These are phyloP conservation scores for Rostrohypoxylon terebratum DNA, from an alignment of 495 filamentous ascomycete genomes.

Conservation along the genomic window DNA sequence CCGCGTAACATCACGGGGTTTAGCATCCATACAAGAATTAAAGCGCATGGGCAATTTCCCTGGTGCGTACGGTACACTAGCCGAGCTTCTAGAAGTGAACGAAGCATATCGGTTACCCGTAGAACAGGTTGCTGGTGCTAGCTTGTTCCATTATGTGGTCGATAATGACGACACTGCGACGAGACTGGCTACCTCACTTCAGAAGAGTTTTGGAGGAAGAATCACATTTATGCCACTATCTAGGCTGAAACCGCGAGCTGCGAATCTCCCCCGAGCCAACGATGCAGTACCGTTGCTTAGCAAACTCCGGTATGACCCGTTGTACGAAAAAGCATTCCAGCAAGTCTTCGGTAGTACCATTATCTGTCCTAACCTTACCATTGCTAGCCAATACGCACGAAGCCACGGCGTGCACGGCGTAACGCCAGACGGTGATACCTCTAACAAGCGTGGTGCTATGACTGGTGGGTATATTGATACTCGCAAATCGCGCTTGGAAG, in stretches of 20 bases:
- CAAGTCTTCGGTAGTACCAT: slow-evolving; percentile 97
- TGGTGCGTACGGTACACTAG: slow-evolving; percentile 92
- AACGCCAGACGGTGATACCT: slow-evolving; percentile 91
- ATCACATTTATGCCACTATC: slow-evolving; percentile 96
- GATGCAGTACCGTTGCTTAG: slow-evolving; percentile 89
- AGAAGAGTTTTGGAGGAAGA: slow-evolving; percentile 83
- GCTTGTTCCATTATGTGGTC: slow-evolving; percentile 96
- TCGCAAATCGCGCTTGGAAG: slow-evolving; percentile 82
- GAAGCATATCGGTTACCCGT: slow-evolving; percentile 91
- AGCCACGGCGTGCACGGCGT: slow-evolving; percentile 92
- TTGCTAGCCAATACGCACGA: slow-evolving; percentile 88
- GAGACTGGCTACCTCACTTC: slow-evolving; percentile 79
- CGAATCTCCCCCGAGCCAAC: slow-evolving; percentile 83
- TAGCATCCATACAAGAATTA: slow-evolving; percentile 82
- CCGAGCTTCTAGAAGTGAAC: slow-evolving; percentile 85
- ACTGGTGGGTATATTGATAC: slow-evolving; percentile 93
- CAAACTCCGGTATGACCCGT: slow-evolving; percentile 82
- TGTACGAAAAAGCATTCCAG: slow-evolving; percentile 85
- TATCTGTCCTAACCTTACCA: slow-evolving; percentile 87
- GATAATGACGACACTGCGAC: slow-evolving; percentile 92
- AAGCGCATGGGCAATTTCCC: slow-evolving; percentile 79
- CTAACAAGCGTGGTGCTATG: slow-evolving; percentile 93
- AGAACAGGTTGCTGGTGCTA: slow-evolving; percentile 91
- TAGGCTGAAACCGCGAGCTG: slow-evolving; percentile 72
- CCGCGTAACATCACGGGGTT: slow-evolving; percentile 81